Base-by-base conservation (phyloP, 169 alveolate genomes). In the Toxoplasma gondii region DNA sequence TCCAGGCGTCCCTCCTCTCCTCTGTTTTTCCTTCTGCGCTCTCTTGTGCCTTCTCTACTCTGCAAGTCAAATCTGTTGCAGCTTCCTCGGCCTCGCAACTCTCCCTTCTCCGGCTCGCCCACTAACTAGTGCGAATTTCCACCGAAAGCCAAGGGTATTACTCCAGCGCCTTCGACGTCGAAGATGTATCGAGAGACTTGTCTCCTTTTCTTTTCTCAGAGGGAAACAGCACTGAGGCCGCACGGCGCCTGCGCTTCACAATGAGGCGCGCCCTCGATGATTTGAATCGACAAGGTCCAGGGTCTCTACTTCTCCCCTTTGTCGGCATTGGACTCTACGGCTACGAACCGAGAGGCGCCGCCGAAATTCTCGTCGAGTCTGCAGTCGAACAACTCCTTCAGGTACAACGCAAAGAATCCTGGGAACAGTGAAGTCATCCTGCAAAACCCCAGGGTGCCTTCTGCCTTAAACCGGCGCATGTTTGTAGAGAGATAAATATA, bases 281-380 rank as follows among this genome's bases (percentile, higher is more conserved):
- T 9, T 80, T 93, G 54, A 93, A 86, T 49, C 45, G 19, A 22
- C 53, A n/a, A 17, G 49, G 78, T 17, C 74, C 88, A 0, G 45
- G 58, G 4, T 36, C 93, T 1, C 64, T 86, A 29, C 4, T 64
- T 17, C 38, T 69, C 43, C 95, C 95, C 34, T 53, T 43, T 80
- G 36, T 93, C 31, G 95, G 95, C 7, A 0, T 39, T 1, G 95
- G 95, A n/a, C 38, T 93, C n/a, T 88, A 93, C 58, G 95, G 95
- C 39, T 93, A 43, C 74, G 74, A 87, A 43, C 95, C 95, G 5
- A 1, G 67, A 16, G 45, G 88, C 19, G 86, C 90, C 19, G 80
- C 95, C 27, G 58, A 93, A 17, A 88, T 93, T n/a, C 88, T 93
- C 36, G 34, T 88, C 24, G 93, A 93, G 34, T 1, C 87, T 0